Base-by-base conservation (phyloP, 2,329 filamentous ascomycete species). In the Zasmidium citrigriseum region DNA sequence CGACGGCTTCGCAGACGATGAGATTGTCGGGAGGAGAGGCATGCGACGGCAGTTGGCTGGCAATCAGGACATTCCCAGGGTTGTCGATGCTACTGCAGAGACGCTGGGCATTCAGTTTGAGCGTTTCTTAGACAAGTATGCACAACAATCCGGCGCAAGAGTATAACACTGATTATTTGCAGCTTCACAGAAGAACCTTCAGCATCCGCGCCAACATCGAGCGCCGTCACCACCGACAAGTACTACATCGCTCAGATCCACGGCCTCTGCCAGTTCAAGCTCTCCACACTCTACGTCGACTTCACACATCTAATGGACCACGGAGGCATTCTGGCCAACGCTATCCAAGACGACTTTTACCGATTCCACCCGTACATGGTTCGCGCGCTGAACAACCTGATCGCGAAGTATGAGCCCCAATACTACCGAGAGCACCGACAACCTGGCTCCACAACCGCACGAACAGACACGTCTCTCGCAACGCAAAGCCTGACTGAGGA, bases 351-450 rank as follows among this genome's bases (percentile, higher is more conserved):
- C 68, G 89, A 96, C 71, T 98, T 97, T 80, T 98, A 97, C 76
- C 90, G 95, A 66, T 96, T 96, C 73, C 83, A 96, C 22, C 95
- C 95, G 2, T 99, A 95, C 74, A 85, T 99, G 69, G 91, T 90
- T 21, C 86, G 89, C 63, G 93, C 89, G 23, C 80, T 99, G 46
- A 92, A 99, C 78, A 96, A 92, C 70, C 86, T 96, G 76, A 96
- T 99, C 68, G 89, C 91, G 66, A 96, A 96, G 77, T 89, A 97
- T 77, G 93, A 97, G 75, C 91, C 95, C 4, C 84, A 89, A 72
- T 99, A 98, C 78, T 98, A 96, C 78, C 86, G 90, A 67, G 89
- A 96, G 70, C 93, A 98, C 79, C 86, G 91, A 53, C 92, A 96
- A 73, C 88, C 91, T 4, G 89, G 76, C n/a, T 79, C 88, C 2